Percentiles rank a stretch among this genome's conserved stretches.
Evolutionary conservation across 2,329 filamentous ascomycete genomes (phyloP).

Genomic region (Venturia carpophila): DNA sequence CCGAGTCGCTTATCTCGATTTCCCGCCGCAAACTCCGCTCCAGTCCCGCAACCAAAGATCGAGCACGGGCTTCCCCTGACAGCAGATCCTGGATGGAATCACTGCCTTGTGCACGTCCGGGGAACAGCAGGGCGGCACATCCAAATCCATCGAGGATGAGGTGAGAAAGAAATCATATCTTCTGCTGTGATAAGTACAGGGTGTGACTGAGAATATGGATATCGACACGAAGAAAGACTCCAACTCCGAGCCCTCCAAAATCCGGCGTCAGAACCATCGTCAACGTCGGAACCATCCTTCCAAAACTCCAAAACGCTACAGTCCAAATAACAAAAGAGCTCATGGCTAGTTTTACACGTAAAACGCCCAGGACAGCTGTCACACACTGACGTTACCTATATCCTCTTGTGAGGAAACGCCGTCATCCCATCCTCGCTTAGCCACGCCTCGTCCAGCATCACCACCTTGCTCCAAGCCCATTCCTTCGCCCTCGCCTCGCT

Average conservation of each 20-base stretch:
- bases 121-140: not conserved
- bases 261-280: too few relatives aligned
- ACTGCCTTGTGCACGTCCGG: not conserved
- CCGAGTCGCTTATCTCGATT: too few relatives aligned
- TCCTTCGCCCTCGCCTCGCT: constrained; percentile 31
- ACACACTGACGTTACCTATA: constrained; percentile 17
- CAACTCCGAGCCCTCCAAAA: not conserved
- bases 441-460: constrained; percentile 11
- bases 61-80: not conserved
- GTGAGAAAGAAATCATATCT: not conserved
- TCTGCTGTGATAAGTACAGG: not conserved
- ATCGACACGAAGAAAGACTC: not conserved
- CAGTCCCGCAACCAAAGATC: not conserved
- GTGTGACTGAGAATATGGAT: not conserved
- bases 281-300: not conserved
- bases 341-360: not conserved
- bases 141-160: not conserved
- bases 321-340: not conserved
- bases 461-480: constrained; percentile 10
- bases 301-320: not conserved
- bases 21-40: too few relatives aligned
- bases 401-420: constrained; percentile 8
- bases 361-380: not conserved
- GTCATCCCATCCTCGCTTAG: constrained; percentile 6
- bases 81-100: not conserved